Conservation (phyloP, 2,329 filamentous ascomycete genomes). For the Uncinocarpus reesii region DNA sequence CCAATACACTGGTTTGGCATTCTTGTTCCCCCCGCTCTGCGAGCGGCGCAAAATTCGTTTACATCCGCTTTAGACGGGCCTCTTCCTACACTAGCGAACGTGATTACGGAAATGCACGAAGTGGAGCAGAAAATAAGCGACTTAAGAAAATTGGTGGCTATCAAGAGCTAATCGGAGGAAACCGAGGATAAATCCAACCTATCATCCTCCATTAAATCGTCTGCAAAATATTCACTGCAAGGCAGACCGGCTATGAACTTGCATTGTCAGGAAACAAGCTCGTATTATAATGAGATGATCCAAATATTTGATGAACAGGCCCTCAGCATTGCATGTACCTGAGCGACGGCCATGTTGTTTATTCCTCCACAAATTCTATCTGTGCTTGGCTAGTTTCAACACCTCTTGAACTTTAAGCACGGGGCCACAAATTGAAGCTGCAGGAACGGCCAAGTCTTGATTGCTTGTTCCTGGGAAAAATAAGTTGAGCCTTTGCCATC, state of each 20-base stretch:
- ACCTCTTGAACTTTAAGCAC: neutral
- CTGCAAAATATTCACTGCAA: too few species aligned
- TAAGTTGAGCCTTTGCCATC: neutral
- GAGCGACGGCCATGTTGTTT: too few species aligned
- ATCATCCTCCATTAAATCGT: too few species aligned
- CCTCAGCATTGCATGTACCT: too few species aligned
- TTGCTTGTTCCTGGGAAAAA: neutral
- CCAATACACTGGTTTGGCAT: constrained; percentile 43
- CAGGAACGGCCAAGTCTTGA: neutral
- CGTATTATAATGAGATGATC: too few species aligned
- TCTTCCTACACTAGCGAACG: constrained; percentile 31
- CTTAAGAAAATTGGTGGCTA: neutral
- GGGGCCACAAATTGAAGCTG: neutral
- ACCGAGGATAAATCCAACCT: neutral
- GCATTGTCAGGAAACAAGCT: too few species aligned
- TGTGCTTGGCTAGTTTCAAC: neutral
- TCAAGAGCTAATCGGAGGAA: neutral
- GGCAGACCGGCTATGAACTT: too few species aligned
- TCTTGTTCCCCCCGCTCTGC: constrained; percentile 37
- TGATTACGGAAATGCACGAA: constrained; percentile 32
- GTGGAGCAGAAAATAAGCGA: constrained; percentile 33
- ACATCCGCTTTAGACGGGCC: constrained; percentile 28
- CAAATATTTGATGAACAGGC: too few species aligned
- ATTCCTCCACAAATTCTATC: too few species aligned
- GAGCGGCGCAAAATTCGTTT: constrained; percentile 37